Percentiles rank a stretch among this genome's conserved stretches.
Conservation (phyloP, 2,329 filamentous ascomycete species). For the Cercospora nicotianae region DNA sequence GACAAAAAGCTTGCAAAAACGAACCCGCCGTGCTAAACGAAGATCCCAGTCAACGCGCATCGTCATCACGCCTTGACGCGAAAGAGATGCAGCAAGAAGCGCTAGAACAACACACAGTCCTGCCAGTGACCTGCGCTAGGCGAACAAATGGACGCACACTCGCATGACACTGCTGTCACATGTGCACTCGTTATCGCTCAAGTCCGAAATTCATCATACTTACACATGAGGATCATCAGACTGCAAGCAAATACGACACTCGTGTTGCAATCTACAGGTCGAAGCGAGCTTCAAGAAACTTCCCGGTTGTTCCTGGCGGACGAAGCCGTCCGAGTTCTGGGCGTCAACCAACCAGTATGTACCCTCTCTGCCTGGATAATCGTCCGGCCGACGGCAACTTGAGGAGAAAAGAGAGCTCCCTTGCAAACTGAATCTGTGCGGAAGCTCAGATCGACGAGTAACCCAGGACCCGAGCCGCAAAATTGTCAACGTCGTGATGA, state of each 20-base stretch:
- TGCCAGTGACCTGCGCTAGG: background rate
- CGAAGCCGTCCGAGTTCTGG: background rate
- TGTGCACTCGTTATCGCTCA: background rate
- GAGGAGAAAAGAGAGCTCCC: background rate
- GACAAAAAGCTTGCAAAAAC: background rate
- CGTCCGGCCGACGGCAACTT: background rate
- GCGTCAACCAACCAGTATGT: background rate
- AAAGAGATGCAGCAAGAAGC: background rate
- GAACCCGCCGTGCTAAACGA: background rate
- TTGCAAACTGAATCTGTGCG: background rate
- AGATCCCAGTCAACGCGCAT: background rate
- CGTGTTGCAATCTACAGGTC: no score
- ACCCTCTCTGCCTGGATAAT: background rate
- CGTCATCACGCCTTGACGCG: background rate
- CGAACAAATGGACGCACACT: background rate
- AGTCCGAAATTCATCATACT: background rate
- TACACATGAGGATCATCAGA: background rate
- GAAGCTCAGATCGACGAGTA: background rate
- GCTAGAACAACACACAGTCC: conserved; percentile 2
- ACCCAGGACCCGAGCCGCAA: background rate
- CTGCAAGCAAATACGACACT: background rate
- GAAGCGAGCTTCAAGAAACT: background rate
- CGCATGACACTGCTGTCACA: background rate
- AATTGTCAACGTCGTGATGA: background rate
- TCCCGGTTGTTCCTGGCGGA: background rate